Conservation (phyloP, 495 filamentous ascomycete species). For the Podospora pseudocomata region DNA sequence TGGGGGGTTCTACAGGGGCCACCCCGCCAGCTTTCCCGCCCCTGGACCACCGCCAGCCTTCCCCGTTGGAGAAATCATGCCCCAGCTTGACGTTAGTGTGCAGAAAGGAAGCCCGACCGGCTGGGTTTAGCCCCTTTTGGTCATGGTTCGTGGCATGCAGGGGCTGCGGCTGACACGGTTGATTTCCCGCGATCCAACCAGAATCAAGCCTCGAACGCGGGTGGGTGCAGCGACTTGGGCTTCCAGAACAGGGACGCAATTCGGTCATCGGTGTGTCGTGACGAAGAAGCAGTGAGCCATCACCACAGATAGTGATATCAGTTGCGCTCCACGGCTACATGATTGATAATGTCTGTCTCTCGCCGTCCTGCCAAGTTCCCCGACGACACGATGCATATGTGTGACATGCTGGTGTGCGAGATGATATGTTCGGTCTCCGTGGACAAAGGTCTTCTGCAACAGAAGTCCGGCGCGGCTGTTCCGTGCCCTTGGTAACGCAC, state of each 20-base stretch:
- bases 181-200: constrained; percentile 19
- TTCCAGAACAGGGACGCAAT: background rate
- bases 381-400: background rate
- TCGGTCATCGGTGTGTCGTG: background rate
- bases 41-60: background rate
- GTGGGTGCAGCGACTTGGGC: background rate
- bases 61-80: background rate
- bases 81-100: constrained; percentile 7
- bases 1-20: background rate
- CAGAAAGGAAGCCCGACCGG: constrained; percentile 11
- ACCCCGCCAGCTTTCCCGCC: background rate
- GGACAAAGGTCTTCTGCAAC: background rate
- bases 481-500: constrained; percentile 3
- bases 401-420: background rate
- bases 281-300: background rate
- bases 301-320: background rate
- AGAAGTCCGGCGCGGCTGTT: background rate
- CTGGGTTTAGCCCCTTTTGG: constrained; percentile 10
- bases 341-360: background rate
- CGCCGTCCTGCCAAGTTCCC: constrained; percentile 2
- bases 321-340: background rate
- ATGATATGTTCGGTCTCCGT: background rate
- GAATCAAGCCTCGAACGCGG: constrained; percentile 5
- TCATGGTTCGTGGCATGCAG: constrained; percentile 13
- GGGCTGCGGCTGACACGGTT: constrained; percentile 19